A percentile compares a stretch with the other conserved stretches of the same genome.
Evolutionary conservation across 2,329 filamentous ascomycete genomes (phyloP).

Genomic region (Biscogniauxia marginata): DNA sequence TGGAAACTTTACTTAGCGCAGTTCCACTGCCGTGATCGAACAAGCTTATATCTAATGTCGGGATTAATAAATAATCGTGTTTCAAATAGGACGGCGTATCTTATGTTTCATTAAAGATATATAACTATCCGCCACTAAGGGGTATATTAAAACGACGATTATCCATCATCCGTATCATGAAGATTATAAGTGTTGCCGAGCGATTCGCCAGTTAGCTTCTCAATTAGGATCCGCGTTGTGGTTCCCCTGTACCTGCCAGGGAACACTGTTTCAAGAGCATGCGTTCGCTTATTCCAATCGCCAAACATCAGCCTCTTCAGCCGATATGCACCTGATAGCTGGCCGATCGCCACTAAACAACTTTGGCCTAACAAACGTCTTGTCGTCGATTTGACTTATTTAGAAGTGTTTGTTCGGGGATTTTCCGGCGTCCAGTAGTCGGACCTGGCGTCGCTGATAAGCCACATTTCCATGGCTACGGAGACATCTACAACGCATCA

Average conservation of each 20-base stretch:
- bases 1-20: not conserved
- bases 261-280: not conserved
- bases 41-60: not conserved
- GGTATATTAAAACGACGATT: too few species aligned
- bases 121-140: not conserved
- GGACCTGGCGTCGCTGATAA: not conserved
- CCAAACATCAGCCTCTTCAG: not conserved
- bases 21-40: not conserved
- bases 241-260: not conserved
- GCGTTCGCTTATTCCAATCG: not conserved
- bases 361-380: not conserved
- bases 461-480: not conserved
- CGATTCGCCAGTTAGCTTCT: too few species aligned
- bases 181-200: not conserved
- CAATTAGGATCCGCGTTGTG: too few species aligned
- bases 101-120: not conserved
- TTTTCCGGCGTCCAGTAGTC: conserved; percentile 1
- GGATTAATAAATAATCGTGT: not conserved
- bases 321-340: not conserved
- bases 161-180: not conserved
- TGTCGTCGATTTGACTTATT: not conserved
- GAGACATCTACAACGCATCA: not conserved
- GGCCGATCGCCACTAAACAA: not conserved
- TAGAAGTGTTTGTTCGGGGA: not conserved
- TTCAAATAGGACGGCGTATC: not conserved